Percentiles rank a stretch among this genome's conserved stretches.
phyloP scores from a whole-genome alignment of 768 basidiomycete species.

The Lactarius akahatsu region DNA sequence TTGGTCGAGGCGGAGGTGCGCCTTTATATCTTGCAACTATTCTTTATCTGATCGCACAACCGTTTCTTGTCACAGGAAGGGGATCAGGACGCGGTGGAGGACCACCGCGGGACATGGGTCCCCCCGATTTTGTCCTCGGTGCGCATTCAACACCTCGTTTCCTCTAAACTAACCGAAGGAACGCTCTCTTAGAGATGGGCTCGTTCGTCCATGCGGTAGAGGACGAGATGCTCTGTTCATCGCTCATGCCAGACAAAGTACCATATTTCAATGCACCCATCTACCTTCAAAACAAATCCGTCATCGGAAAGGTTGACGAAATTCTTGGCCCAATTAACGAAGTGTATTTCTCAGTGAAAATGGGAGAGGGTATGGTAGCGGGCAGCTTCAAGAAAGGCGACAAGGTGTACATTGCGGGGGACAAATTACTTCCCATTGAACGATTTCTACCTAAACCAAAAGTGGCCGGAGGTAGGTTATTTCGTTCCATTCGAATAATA shows the following conservation, averaged over 20 bases:
- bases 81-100: constrained; percentile 69
- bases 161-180: constrained; percentile 21
- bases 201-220: constrained; percentile 93
- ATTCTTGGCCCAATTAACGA: constrained; percentile 99
- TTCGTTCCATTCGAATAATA: constrained; percentile 10
- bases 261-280: constrained; percentile 99
- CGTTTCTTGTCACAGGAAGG: constrained; percentile 42
- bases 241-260: constrained; percentile 82
- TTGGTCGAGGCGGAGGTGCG: constrained; percentile 52
- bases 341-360: constrained; percentile 97
- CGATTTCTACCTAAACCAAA: constrained; percentile 97
- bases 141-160: constrained; percentile 29
- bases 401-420: constrained; percentile 96
- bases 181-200: constrained; percentile 71
- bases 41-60: background rate
- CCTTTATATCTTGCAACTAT: background rate
- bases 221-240: constrained; percentile 96
- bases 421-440: constrained; percentile 95
- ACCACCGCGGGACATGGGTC: constrained; percentile 65
- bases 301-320: constrained; percentile 97
- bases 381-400: constrained; percentile 96
- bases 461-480: constrained; percentile 56
- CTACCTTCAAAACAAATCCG: constrained; percentile 93
- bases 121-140: constrained; percentile 80
- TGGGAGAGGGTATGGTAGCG: constrained; percentile 94